Conservation (phyloP, 306 rosid species). For the Phaseolus lunatus region DNA sequence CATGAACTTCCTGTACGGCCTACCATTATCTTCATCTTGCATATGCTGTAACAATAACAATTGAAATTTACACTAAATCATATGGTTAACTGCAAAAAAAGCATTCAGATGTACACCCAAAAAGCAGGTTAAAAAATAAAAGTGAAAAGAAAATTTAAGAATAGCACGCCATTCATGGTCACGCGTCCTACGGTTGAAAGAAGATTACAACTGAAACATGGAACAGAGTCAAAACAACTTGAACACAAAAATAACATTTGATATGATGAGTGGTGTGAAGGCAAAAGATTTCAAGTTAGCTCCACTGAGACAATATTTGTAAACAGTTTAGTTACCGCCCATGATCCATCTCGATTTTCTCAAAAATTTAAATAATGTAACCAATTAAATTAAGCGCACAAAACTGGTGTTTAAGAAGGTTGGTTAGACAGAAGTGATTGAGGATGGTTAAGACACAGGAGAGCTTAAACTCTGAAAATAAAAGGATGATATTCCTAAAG, state of each 20-base stretch:
- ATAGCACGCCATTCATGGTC: background rate
- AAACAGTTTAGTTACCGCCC: background rate
- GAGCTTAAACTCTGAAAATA: too few species aligned
- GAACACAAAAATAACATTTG: background rate
- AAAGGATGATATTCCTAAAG: background rate
- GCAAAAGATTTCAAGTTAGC: background rate
- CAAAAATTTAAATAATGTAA: slow-evolving; percentile 15
- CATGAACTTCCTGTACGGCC: slow-evolving; percentile 85
- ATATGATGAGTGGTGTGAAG: background rate
- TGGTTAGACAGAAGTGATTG: background rate
- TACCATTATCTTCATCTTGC: slow-evolving; percentile 94
- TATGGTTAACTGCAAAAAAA: background rate
- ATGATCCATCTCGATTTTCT: slow-evolving; percentile 24
- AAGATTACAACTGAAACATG: background rate
- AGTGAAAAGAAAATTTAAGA: slow-evolving; percentile 4
- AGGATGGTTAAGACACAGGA: background rate
- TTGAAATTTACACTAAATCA: background rate
- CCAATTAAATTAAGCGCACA: background rate
- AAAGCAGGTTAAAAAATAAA: background rate
- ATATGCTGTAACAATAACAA: slow-evolving; percentile 65
- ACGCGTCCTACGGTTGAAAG: background rate
- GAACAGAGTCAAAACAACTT: background rate
- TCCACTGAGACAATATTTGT: background rate
- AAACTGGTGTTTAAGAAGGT: background rate
- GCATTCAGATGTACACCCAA: background rate